phyloP scores from a whole-genome alignment of 2,329 filamentous ascomycete species.

The Chrysoporthe austroafricana region DNA sequence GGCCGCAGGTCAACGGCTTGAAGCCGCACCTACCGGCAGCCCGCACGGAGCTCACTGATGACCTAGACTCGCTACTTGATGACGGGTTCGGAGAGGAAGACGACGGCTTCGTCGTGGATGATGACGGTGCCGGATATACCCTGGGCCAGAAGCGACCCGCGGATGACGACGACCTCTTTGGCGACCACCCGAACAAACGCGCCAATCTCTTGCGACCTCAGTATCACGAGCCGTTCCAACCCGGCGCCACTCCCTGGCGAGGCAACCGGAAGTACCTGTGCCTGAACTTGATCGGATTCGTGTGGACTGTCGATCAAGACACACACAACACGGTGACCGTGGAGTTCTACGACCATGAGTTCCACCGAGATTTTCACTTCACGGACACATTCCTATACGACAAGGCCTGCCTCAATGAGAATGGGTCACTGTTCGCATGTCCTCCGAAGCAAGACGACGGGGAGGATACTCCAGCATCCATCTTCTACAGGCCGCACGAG shows the following conservation, averaged over 20 bases:
- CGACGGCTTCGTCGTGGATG: slow-evolving; percentile 90
- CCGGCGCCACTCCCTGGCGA: slow-evolving; percentile 93
- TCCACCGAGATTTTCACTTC: slow-evolving; percentile 94
- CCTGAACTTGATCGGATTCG: slow-evolving; percentile 89
- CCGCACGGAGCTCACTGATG: slow-evolving; percentile 51
- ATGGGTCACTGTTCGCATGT: slow-evolving; percentile 84
- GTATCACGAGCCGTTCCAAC: slow-evolving; percentile 86
- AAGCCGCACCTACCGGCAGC: slow-evolving; percentile 44
- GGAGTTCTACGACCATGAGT: slow-evolving; percentile 95
- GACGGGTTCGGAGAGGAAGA: slow-evolving; percentile 54
- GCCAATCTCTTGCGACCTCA: slow-evolving; percentile 60
- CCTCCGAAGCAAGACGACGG: slow-evolving; percentile 62
- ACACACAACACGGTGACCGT: slow-evolving; percentile 92
- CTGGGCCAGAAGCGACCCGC: slow-evolving; percentile 58
- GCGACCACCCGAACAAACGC: slow-evolving; percentile 52
- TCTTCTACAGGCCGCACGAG: slow-evolving; percentile 98
- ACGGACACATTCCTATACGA: slow-evolving; percentile 96
- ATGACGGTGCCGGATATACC: slow-evolving; percentile 90
- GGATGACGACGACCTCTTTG: slow-evolving; percentile 56
- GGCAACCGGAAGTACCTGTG: slow-evolving; percentile 93
- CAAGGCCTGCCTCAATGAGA: slow-evolving; percentile 88
- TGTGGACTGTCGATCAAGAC: slow-evolving; percentile 97
- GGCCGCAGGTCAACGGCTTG: slow-evolving; percentile 58
- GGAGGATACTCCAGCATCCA: slow-evolving; percentile 68
- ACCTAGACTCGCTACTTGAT: slow-evolving; percentile 80